phyloP scores from a whole-genome alignment of 163 green algal species.

The Scenedesmus sp. region DNA sequence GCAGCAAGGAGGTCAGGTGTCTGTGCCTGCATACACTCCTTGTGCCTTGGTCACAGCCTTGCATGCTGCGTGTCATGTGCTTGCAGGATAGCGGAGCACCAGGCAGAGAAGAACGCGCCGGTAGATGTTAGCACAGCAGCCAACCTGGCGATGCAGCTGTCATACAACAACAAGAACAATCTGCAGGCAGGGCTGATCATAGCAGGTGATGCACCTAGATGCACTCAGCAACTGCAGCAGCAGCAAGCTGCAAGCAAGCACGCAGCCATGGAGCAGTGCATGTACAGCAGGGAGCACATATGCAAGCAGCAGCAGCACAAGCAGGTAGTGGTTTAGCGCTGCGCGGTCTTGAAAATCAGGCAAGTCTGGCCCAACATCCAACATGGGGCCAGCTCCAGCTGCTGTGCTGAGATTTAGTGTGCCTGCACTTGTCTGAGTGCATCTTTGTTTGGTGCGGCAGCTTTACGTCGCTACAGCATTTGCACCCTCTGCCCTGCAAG shows the following conservation, averaged over 20 bases:
- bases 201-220: slow-evolving; percentile 21
- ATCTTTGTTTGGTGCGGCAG: neutral
- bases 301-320: neutral
- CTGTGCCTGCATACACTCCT: neutral
- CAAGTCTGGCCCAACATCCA: too few relatives aligned
- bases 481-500: neutral
- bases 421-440: neutral
- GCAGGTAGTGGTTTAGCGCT: neutral
- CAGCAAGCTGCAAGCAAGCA: neutral
- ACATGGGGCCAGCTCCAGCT: neutral
- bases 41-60: neutral
- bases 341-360: too few relatives aligned
- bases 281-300: slow-evolving; percentile 57
- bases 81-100: slow-evolving; percentile 66
- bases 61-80: neutral
- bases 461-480: too few relatives aligned
- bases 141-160: slow-evolving; percentile 82
- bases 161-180: slow-evolving; percentile 94
- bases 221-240: neutral
- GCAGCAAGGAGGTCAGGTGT: neutral
- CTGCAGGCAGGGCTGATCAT: slow-evolving; percentile 67
- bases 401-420: neutral
- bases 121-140: slow-evolving; percentile 68
- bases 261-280: neutral
- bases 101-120: slow-evolving; percentile 67